Evolutionary conservation across 805 yeast species (phyloP).

Genomic region (Metschnikowia lunata): DNA sequence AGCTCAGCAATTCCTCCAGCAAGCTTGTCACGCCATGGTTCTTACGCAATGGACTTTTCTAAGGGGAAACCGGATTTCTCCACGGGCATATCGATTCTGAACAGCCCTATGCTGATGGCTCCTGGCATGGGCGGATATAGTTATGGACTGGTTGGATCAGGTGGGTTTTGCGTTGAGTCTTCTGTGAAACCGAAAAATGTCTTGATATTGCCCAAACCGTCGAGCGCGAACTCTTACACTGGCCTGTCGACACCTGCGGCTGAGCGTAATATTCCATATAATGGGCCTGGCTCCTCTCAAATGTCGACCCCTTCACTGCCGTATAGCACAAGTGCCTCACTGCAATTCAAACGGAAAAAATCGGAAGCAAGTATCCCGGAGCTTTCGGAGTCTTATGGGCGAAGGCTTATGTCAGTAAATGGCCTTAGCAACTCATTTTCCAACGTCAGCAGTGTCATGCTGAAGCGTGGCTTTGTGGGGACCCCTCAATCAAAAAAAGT

Average conservation of each 20-base stretch:
- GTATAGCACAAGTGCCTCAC: constrained; percentile 18
- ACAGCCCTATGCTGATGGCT: constrained; percentile 7
- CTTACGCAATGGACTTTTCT: constrained; percentile 6
- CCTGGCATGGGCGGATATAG: constrained; percentile 3
- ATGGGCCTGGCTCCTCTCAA: neutral
- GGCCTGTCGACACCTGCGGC: neutral
- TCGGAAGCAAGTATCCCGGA: constrained; percentile 30
- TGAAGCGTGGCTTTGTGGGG: constrained; percentile 15
- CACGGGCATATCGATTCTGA: constrained; percentile 8
- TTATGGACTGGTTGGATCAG: constrained; percentile 9
- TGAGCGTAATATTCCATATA: neutral
- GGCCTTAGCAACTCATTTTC: constrained; percentile 13
- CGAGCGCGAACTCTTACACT: constrained; percentile 2
- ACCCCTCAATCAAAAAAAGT: too few relatives aligned
- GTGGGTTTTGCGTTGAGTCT: constrained; percentile 9
- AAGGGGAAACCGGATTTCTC: constrained; percentile 3
- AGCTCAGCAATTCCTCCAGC: neutral
- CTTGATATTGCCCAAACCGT: constrained; percentile 39
- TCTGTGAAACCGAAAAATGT: constrained; percentile 32
- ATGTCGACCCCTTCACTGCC: constrained; percentile 16
- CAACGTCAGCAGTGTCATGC: constrained; percentile 3
- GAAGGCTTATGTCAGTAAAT: constrained; percentile 16
- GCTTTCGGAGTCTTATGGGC: constrained; percentile 19
- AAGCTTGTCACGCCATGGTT: constrained; percentile 2
- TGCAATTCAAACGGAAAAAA: constrained; percentile 41